Evolutionary conservation across 129 eudicot species (phyloP).

Genomic region (Flaveria ramosissima): DNA sequence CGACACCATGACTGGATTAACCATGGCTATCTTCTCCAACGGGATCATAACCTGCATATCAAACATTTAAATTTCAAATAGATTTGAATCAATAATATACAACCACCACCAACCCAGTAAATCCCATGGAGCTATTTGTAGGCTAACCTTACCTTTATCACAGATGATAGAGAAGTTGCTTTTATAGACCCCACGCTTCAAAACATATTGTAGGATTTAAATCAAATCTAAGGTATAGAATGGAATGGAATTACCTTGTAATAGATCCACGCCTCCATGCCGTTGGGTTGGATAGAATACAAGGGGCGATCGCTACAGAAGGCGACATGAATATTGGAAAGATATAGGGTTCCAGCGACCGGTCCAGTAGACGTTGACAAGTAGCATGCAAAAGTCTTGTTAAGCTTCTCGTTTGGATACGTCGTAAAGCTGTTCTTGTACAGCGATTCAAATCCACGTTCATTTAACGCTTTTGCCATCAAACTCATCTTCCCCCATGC

Average conservation of each 20-base stretch:
- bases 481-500: conserved; percentile 84
- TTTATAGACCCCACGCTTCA: too few species aligned
- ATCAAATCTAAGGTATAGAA: neutral
- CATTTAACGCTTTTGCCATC: conserved; percentile 67
- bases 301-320: conserved; percentile 86
- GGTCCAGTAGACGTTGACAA: conserved; percentile 83
- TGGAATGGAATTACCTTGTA: conserved; percentile 54
- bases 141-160: too few species aligned
- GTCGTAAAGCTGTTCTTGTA: conserved; percentile 66
- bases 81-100: neutral
- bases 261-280: conserved; percentile 72
- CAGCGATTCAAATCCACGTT: conserved; percentile 71
- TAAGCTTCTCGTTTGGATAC: conserved; percentile 65
- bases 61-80: neutral
- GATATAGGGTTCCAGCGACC: conserved; percentile 82
- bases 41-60: conserved; percentile 56
- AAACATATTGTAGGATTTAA: too few species aligned
- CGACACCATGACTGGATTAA: conserved; percentile 53
- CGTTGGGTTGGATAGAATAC: conserved; percentile 70
- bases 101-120: too few species aligned
- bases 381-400: conserved; percentile 74
- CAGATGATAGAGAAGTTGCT: too few species aligned
- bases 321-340: conserved; percentile 65
- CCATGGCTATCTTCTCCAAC: conserved; percentile 47
- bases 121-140: too few species aligned